Conservation (phyloP, 345 rosid species). For the Eucalyptus cladocalyx region DNA sequence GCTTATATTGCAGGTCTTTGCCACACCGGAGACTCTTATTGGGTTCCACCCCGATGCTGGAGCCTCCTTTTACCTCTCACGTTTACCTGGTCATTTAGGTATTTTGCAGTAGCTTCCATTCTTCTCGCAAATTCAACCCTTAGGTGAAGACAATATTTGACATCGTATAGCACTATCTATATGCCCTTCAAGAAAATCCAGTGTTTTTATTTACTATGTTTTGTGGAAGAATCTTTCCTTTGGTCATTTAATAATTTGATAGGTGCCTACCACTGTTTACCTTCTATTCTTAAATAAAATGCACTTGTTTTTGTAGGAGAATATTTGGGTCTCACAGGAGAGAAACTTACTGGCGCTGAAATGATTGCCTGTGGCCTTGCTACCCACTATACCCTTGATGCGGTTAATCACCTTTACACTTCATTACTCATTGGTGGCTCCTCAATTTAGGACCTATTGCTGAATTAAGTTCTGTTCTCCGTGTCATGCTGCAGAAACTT, state of each 20-base stretch:
- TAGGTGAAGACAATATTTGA: background rate
- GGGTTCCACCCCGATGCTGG: conserved; percentile 99
- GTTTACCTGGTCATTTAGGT: conserved; percentile 84
- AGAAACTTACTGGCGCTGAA: conserved; percentile 77
- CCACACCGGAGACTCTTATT: conserved; percentile 89
- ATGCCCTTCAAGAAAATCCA: background rate
- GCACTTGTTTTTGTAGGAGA: conserved; percentile 45
- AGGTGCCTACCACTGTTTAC: background rate
- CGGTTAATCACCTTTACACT: conserved; percentile 20
- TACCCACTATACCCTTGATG: conserved; percentile 54
- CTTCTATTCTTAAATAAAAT: background rate
- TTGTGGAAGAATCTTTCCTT: background rate
- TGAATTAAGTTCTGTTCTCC: background rate
- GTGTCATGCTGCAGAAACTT: conserved; percentile 32
- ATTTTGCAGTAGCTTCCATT: background rate
- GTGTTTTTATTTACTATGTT: background rate
- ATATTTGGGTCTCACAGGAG: conserved; percentile 78
- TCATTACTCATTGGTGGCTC: background rate
- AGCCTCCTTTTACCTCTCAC: conserved; percentile 86
- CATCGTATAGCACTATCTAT: background rate
- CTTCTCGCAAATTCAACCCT: background rate
- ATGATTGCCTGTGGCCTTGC: conserved; percentile 89
- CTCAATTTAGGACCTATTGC: background rate
- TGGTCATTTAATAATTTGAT: background rate
- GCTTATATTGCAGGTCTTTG: conserved; percentile 53